phyloP scores from a whole-genome alignment of 2,329 filamentous ascomycete species.

The Cytospora leucostoma region DNA sequence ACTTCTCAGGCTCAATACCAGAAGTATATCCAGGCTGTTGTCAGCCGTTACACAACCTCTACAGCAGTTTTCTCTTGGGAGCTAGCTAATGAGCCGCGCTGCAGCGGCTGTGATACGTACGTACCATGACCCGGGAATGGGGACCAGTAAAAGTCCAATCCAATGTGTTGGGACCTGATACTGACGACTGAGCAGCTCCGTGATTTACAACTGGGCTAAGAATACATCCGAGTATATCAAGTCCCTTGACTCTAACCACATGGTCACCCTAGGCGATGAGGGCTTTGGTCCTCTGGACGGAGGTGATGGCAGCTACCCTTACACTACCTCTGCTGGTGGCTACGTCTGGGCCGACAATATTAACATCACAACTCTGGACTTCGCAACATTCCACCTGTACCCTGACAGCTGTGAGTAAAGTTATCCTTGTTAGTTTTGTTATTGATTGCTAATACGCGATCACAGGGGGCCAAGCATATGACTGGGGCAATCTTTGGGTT shows the following conservation, averaged over 20 bases:
- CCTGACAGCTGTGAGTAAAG: slow-evolving; percentile 34
- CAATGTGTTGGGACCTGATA: too few relatives aligned
- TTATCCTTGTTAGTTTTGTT: too few relatives aligned
- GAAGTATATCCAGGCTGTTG: slow-evolving; percentile 51
- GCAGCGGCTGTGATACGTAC: slow-evolving; percentile 53
- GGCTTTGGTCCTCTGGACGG: slow-evolving; percentile 44
- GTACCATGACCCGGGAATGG: background rate
- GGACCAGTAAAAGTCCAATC: background rate
- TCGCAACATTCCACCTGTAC: slow-evolving; percentile 54
- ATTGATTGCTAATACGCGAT: background rate
- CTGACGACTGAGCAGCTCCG: slow-evolving; percentile 34
- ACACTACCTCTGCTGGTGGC: slow-evolving; percentile 49
- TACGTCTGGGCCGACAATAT: slow-evolving; percentile 54
- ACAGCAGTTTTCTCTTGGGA: slow-evolving; percentile 57
- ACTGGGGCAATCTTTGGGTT: slow-evolving; percentile 29
- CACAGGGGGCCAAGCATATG: slow-evolving; percentile 25
- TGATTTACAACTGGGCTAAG: slow-evolving; percentile 61
- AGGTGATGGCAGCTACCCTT: slow-evolving; percentile 56
- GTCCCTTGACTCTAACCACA: slow-evolving; percentile 60
- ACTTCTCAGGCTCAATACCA: slow-evolving; percentile 57
- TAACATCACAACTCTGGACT: slow-evolving; percentile 55
- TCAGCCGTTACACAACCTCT: slow-evolving; percentile 50
- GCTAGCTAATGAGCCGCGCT: slow-evolving; percentile 58
- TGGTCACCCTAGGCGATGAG: slow-evolving; percentile 65
- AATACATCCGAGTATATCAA: slow-evolving; percentile 64